These are phyloP conservation scores for Durio zibethinus DNA, from an alignment of 345 rosid species.

Conservation along the genomic window DNA sequence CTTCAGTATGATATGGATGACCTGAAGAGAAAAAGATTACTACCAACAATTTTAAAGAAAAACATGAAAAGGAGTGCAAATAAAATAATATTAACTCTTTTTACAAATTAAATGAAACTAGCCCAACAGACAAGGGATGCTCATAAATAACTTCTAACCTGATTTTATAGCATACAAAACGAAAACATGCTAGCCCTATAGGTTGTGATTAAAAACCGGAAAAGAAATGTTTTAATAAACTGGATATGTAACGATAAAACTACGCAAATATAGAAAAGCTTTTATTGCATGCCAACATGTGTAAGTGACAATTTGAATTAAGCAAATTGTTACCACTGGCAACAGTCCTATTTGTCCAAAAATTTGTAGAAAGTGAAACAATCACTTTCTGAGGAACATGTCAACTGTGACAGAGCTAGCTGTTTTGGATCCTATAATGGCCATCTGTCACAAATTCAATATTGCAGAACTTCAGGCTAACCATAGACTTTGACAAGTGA, in stretches of 20 bases:
- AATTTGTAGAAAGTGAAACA: not conserved
- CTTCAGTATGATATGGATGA: slow-evolving; percentile 82
- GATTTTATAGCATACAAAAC: not conserved
- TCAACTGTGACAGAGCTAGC: not conserved
- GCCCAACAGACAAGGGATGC: not conserved
- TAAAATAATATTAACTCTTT: not conserved
- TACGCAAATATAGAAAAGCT: not conserved
- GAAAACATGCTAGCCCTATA: not conserved
- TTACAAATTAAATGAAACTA: not conserved
- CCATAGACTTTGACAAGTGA: not conserved
- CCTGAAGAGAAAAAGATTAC: slow-evolving; percentile 35
- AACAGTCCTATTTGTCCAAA: not conserved
- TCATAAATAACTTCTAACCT: not conserved
- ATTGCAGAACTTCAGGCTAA: not conserved
- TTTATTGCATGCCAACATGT: not conserved
- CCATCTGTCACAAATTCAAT: not conserved
- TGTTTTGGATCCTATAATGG: not conserved
- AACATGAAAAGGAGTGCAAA: not conserved
- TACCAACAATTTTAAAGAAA: not conserved
- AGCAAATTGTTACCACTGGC: not conserved
- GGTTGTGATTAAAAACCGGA: not conserved
- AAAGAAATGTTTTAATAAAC: not conserved
- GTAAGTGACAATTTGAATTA: not conserved
- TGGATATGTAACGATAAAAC: not conserved
- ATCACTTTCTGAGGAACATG: not conserved